Evolutionary conservation across 345 rosid genomes (phyloP).

Genomic region (Salix viminalis): DNA sequence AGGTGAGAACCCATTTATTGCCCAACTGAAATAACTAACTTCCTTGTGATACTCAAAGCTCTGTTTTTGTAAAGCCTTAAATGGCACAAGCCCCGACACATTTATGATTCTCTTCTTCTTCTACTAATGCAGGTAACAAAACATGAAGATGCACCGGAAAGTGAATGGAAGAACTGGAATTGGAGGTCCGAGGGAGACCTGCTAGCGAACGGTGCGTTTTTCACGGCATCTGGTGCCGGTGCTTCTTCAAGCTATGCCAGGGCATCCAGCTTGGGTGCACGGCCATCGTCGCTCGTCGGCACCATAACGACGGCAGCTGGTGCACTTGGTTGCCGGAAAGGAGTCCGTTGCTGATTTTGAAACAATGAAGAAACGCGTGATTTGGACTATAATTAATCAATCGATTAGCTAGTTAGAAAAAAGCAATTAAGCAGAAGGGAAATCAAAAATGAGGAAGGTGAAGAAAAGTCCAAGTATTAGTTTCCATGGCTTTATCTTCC

Average conservation of each 20-base stretch:
- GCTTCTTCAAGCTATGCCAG: constrained; percentile 29
- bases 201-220: constrained; percentile 25
- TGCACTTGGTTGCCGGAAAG: constrained; percentile 21
- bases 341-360: constrained; percentile 33
- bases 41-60: neutral
- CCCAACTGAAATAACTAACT: constrained; percentile 22
- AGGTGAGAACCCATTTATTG: constrained; percentile 1
- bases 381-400: neutral
- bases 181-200: constrained; percentile 34
- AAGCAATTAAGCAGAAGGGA: neutral
- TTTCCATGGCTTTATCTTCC: constrained; percentile 11
- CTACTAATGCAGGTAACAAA: constrained; percentile 18
- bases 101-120: neutral
- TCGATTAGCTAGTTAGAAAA: constrained; percentile 1
- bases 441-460: neutral
- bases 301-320: constrained; percentile 15
- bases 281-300: constrained; percentile 28
- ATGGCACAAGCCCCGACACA: neutral
- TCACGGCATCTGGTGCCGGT: constrained; percentile 23
- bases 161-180: constrained; percentile 32
- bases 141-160: constrained; percentile 29
- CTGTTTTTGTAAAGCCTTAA: neutral
- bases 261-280: constrained; percentile 28
- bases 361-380: constrained; percentile 6
- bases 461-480: constrained; percentile 12